Percentiles rank a stretch among this genome's conserved stretches.
phyloP scores from a whole-genome alignment of 2,329 filamentous ascomycete genomes.

The Claviceps fusiformis region DNA sequence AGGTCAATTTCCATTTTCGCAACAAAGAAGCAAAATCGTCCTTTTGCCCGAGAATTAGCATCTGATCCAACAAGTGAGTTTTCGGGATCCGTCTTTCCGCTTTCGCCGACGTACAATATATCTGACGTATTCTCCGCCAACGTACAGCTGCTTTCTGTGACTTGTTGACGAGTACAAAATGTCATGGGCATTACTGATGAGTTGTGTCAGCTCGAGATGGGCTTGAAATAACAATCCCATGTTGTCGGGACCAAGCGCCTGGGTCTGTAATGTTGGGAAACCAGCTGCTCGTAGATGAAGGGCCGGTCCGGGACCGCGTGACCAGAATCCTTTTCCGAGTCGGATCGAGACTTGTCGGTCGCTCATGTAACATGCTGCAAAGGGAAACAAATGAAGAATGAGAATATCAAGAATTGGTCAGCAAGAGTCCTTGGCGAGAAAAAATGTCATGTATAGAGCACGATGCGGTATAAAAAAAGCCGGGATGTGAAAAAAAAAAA shows the following conservation, averaged over 20 bases:
- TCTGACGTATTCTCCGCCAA: slow-evolving; percentile 59
- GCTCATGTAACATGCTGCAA: slow-evolving; percentile 45
- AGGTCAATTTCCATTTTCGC: slow-evolving; percentile 56
- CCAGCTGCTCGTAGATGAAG: slow-evolving; percentile 51
- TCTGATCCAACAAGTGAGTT: neutral
- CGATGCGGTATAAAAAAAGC: too few relatives aligned
- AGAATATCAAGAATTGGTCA: too few relatives aligned
- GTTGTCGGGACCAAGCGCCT: slow-evolving; percentile 47
- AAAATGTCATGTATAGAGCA: too few relatives aligned
- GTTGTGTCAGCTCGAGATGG: slow-evolving; percentile 55
- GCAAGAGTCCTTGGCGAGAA: too few relatives aligned
- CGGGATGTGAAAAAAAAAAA: too few relatives aligned
- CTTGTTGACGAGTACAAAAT: slow-evolving; percentile 59
- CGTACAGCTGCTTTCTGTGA: slow-evolving; percentile 54
- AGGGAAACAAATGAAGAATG: neutral
- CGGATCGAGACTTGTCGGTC: slow-evolving; percentile 57
- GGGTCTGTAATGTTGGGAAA: slow-evolving; percentile 51
- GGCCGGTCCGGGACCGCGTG: slow-evolving; percentile 53
- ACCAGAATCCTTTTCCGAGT: slow-evolving; percentile 62
- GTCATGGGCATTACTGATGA: slow-evolving; percentile 63
- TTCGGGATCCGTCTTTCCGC: neutral
- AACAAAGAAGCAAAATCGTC: slow-evolving; percentile 59
- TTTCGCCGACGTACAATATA: slow-evolving; percentile 35
- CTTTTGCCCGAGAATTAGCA: slow-evolving; percentile 5
- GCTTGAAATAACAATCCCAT: slow-evolving; percentile 58